A percentile compares a stretch with the other conserved stretches of the same genome.
These are phyloP conservation scores for Excoecaria cochinchinensis DNA, from an alignment of 345 rosid species.

Conservation along the genomic window DNA sequence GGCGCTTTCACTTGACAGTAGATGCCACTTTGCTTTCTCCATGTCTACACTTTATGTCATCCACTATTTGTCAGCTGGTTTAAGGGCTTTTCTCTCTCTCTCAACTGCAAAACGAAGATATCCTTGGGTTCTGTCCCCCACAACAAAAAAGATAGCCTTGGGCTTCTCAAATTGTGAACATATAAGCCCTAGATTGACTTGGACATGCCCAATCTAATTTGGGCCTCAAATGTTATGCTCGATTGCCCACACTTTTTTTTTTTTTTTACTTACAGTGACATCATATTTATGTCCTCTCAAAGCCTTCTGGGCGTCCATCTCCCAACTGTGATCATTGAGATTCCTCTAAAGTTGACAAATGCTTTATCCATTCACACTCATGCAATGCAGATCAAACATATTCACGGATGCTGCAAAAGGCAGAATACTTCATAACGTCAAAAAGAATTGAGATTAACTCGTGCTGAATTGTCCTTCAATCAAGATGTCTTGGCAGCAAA, in stretches of 20 bases:
- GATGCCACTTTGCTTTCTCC: background rate
- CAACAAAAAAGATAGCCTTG: background rate
- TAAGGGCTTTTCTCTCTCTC: too few species aligned
- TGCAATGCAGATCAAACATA: too few species aligned
- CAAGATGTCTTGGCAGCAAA: background rate
- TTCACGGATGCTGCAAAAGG: too few species aligned
- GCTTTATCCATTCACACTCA: too few species aligned
- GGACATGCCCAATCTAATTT: background rate
- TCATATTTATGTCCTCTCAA: too few species aligned
- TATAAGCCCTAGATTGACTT: background rate
- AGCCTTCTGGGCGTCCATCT: too few species aligned
- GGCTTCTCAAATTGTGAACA: background rate
- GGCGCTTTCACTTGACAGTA: background rate
- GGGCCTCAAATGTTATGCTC: background rate
- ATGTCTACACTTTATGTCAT: background rate
- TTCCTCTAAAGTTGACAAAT: background rate
- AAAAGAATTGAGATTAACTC: background rate
- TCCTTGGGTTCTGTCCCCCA: background rate
- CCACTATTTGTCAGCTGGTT: background rate
- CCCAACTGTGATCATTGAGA: background rate
- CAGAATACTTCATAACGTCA: background rate
- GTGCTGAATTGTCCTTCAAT: background rate
- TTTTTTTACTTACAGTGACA: too few species aligned
- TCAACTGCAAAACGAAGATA: background rate
- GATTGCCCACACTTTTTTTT: background rate